Evolutionary conservation across 2,329 filamentous ascomycete genomes (phyloP), one percentile per base, ranked within the genome.

Genomic region (Corynespora cassiicola): DNA sequence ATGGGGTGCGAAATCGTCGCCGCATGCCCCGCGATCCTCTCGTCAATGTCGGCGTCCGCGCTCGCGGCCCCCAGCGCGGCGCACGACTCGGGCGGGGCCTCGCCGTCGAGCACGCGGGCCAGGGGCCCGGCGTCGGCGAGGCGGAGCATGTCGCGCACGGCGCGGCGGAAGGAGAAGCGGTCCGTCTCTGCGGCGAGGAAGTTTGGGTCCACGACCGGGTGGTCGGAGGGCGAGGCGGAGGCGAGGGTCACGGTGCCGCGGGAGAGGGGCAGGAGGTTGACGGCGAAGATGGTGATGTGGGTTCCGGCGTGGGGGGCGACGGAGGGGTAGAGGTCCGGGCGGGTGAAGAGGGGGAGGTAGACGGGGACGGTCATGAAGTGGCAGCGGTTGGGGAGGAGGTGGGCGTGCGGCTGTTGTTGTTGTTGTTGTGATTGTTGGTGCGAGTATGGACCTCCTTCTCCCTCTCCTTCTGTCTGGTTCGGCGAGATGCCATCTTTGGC

Each of bases 41-140:
- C 43, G 38, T 61, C 56, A 17, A 63, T 56, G n/a, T 58, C 59
- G 3, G 47, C 47, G 37, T 63, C 58, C 2, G 47, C 39, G 25
- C 50, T 54, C n/a, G 31, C 17, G 4, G 11, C 34, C 12, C 32
- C 51, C 29, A 53, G 27, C 3, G 26, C 42, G 11, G 28, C 39
- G 19, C n/a, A n/a, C n/a, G n/a, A n/a, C n/a, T n/a, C 34, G 10
- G 59, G 52, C 15, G 44, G 34, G 18, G 51, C 50, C 26, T 58
- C 47, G 16, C 43, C 39, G 6, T 42, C 46, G 5, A 52, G 17
- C 22, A 37, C 26, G 3, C 14, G 31, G 28, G 36, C 34, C 11
- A 58, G 27, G 6, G 50, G 46, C 10, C 38, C 45, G 1, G 51
- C 50, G 3, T 42, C 32, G 0, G 39, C 31, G 6, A 55, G 27